These are phyloP conservation scores for Dillenia suffruticosa DNA, from an alignment of 164 flowering plant genomes.

Conservation along the genomic window DNA sequence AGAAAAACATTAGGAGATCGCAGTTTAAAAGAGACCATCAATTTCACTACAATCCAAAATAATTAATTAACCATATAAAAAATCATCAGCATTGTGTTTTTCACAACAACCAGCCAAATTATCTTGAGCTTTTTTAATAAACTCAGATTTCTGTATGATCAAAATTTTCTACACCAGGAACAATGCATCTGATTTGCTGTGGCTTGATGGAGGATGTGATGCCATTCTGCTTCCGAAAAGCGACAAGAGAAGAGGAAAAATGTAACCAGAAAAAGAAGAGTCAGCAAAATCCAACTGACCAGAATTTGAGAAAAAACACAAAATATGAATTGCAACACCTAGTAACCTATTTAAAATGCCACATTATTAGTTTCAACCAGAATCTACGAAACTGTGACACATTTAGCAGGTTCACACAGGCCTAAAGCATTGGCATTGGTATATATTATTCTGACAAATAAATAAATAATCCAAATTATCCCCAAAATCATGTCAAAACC, in stretches of 20 bases:
- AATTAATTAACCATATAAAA: not conserved
- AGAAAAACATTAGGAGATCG: no score
- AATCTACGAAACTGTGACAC: constrained; percentile 29
- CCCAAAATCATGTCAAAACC: not conserved
- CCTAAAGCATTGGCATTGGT: no score
- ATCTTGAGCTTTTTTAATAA: constrained; percentile 57
- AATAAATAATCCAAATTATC: not conserved
- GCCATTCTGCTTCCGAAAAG: constrained; percentile 61
- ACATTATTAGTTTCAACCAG: constrained; percentile 32
- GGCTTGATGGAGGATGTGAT: constrained; percentile 48
- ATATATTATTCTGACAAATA: no score
- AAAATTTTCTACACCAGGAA: constrained; percentile 80
- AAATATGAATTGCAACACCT: constrained; percentile 24
- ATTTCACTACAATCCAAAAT: not conserved
- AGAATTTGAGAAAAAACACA: not conserved
- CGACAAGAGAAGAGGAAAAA: constrained; percentile 1
- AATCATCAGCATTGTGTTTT: no score
- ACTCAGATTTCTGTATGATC: constrained; percentile 53
- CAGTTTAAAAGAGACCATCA: not conserved
- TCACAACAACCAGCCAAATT: constrained; percentile 52
- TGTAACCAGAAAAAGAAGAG: constrained; percentile 6
- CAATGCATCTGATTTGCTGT: constrained; percentile 26
- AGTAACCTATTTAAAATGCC: constrained; percentile 41
- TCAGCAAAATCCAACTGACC: constrained; percentile 4
- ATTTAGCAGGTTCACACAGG: no score